A percentile compares a stretch with the other conserved stretches of the same genome.
Conservation (phyloP, 768 basidiomycete species). For the Pleurotus pulmonarius region DNA sequence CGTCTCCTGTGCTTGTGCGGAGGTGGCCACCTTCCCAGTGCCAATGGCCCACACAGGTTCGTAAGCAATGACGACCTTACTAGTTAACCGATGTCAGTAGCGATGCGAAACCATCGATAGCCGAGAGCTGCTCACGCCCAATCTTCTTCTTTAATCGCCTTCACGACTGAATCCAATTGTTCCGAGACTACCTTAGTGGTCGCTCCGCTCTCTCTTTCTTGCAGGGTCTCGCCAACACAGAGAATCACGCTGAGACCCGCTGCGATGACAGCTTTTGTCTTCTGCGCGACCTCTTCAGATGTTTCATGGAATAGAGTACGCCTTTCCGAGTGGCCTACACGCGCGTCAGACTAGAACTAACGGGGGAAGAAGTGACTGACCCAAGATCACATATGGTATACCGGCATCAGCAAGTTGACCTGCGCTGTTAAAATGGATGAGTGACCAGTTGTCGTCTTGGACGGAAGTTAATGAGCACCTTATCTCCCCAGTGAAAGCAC, state of each 20-base stretch:
- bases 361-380: constrained; percentile 30
- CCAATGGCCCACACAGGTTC: constrained; percentile 99
- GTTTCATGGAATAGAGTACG: constrained; percentile 90
- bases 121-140: constrained; percentile 64
- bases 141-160: constrained; percentile 53
- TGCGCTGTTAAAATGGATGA: constrained; percentile 44
- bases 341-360: constrained; percentile 1
- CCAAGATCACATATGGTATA: constrained; percentile 90
- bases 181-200: constrained; percentile 78
- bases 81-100: constrained; percentile 21
- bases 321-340: constrained; percentile 89
- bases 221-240: constrained; percentile 93
- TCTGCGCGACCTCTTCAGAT: constrained; percentile 76
- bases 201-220: constrained; percentile 75
- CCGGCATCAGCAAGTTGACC: constrained; percentile 81
- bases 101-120: not conserved
- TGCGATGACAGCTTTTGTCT: constrained; percentile 83
- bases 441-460: not conserved
- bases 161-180: constrained; percentile 77
- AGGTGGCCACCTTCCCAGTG: constrained; percentile 92
- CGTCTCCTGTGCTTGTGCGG: constrained; percentile 89
- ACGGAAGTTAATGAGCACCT: constrained; percentile 46
- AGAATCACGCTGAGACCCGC: constrained; percentile 81
- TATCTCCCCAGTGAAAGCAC: constrained; percentile 97
- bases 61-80: constrained; percentile 92